A percentile compares a stretch with the other conserved stretches of the same genome.
These are phyloP conservation scores for Fraxinus pennsylvanica DNA, from an alignment of 257 asterid genomes.

Conservation along the genomic window DNA sequence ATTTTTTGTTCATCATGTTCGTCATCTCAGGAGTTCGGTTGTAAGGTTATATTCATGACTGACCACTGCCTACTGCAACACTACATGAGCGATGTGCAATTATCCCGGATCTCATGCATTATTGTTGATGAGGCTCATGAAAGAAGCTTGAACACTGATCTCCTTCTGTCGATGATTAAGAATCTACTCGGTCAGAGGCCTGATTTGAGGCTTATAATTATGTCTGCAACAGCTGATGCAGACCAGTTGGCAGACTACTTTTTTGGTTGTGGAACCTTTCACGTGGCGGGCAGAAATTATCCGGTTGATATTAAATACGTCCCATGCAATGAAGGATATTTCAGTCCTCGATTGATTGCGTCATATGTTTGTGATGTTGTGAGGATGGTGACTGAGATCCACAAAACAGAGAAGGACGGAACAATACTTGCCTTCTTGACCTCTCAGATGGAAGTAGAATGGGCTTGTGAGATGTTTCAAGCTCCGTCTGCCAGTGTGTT, in stretches of 20 bases:
- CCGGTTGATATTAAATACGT: slow-evolving; percentile 77
- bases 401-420: slow-evolving; percentile 64
- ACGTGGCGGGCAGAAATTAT: slow-evolving; percentile 72
- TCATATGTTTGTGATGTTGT: slow-evolving; percentile 68
- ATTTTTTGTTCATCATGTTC: slow-evolving; percentile 61
- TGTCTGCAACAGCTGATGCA: slow-evolving; percentile 98
- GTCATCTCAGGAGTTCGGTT: slow-evolving; percentile 49
- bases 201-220: slow-evolving; percentile 74
- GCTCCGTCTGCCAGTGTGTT: slow-evolving; percentile 52
- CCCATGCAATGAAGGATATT: slow-evolving; percentile 49
- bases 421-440: slow-evolving; percentile 94
- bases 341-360: slow-evolving; percentile 44
- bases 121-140: slow-evolving; percentile 97
- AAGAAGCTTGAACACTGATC: slow-evolving; percentile 93
- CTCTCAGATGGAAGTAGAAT: slow-evolving; percentile 93
- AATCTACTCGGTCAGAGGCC: slow-evolving; percentile 63
- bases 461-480: slow-evolving; percentile 84
- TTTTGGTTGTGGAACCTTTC: slow-evolving; percentile 65
- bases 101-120: slow-evolving; percentile 74
- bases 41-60: slow-evolving; percentile 70
- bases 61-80: slow-evolving; percentile 88
- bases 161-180: slow-evolving; percentile 79
- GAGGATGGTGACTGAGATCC: slow-evolving; percentile 58
- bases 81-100: slow-evolving; percentile 67
- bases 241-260: slow-evolving; percentile 71